Conservation (phyloP, 148 eudicot species). For the Vaccinium darrowii region DNA sequence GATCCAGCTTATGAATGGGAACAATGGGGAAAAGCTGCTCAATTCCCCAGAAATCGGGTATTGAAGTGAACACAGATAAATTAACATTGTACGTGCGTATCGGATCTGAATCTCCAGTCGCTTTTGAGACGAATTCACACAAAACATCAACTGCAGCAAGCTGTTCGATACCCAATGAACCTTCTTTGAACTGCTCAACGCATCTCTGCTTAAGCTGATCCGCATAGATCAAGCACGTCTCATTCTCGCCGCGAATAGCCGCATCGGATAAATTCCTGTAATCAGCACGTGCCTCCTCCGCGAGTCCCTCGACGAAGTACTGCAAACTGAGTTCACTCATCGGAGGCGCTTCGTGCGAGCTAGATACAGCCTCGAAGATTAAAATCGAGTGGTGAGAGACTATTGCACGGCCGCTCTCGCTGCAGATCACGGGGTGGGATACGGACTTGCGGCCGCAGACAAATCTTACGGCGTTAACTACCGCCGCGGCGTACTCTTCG, state of each 20-base stretch:
- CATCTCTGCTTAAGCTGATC: conserved; percentile 76
- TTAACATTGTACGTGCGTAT: conserved; percentile 76
- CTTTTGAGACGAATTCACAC: conserved; percentile 58
- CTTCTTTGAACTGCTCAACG: conserved; percentile 83
- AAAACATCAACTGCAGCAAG: conserved; percentile 76
- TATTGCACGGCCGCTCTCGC: conserved; percentile 89
- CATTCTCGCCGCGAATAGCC: conserved; percentile 59
- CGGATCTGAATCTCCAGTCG: conserved; percentile 50
- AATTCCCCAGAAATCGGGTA: conserved; percentile 95
- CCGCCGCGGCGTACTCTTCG: conserved; percentile 83
- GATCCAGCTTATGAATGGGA: conserved; percentile 78
- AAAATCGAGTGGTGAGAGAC: conserved; percentile 87
- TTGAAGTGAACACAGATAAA: conserved; percentile 78
- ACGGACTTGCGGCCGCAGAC: conserved; percentile 62
- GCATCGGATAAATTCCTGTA: conserved; percentile 47
- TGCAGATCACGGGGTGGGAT: conserved; percentile 62
- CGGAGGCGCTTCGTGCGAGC: conserved; percentile 21
- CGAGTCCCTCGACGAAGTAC: conserved; percentile 40
- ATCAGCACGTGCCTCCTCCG: conserved; percentile 56
- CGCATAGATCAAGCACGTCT: conserved; percentile 51
- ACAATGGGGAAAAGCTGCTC: conserved; percentile 79
- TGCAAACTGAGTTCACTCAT: conserved; percentile 38
- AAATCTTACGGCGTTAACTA: conserved; percentile 52
- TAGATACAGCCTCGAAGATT: conserved; percentile 73
- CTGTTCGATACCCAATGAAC: conserved; percentile 69